A percentile compares a stretch with the other conserved stretches of the same genome.
These are phyloP conservation scores for Diplocarpon rosae DNA, from an alignment of 2,329 filamentous ascomycete species.

Conservation along the genomic window DNA sequence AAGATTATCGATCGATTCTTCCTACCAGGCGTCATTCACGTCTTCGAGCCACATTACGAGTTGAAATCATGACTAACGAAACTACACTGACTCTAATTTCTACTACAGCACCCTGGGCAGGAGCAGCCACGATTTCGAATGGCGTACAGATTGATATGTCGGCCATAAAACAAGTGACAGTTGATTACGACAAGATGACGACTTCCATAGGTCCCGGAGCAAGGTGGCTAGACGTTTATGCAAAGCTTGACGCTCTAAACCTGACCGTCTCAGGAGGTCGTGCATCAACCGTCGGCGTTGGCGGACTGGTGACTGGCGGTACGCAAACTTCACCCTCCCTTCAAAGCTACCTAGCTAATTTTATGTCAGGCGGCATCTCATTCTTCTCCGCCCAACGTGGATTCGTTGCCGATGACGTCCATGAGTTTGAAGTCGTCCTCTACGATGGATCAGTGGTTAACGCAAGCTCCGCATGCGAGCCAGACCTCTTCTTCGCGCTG, in stretches of 20 bases:
- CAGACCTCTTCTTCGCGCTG: slow-evolving; percentile 41
- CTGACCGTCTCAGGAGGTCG: slow-evolving; percentile 29
- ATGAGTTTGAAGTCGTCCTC: slow-evolving; percentile 41
- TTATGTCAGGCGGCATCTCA: slow-evolving; percentile 26
- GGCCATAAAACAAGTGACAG: slow-evolving; percentile 25
- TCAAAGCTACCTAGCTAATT: slow-evolving; percentile 6
- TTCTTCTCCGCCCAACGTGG: slow-evolving; percentile 33
- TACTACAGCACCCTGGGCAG: slow-evolving; percentile 33
- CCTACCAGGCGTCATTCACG: no score
- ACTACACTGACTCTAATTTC: background rate
- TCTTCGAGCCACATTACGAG: no score
- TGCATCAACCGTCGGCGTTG: slow-evolving; percentile 28
- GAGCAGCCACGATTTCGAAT: slow-evolving; percentile 37
- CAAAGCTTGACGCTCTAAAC: slow-evolving; percentile 22
- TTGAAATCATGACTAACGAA: no score
- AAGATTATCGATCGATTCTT: no score
- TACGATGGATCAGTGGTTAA: slow-evolving; percentile 38
- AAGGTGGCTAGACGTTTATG: slow-evolving; percentile 31
- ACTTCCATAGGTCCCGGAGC: slow-evolving; percentile 29
- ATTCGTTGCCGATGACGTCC: slow-evolving; percentile 38
- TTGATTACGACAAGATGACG: slow-evolving; percentile 16
- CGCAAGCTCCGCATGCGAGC: slow-evolving; percentile 25
- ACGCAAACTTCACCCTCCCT: slow-evolving; percentile 24
- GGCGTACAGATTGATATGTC: slow-evolving; percentile 35
- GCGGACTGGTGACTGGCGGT: slow-evolving; percentile 29